Conservation (phyloP, 2,329 filamentous ascomycete genomes). For the Botryotinia narcissicola region DNA sequence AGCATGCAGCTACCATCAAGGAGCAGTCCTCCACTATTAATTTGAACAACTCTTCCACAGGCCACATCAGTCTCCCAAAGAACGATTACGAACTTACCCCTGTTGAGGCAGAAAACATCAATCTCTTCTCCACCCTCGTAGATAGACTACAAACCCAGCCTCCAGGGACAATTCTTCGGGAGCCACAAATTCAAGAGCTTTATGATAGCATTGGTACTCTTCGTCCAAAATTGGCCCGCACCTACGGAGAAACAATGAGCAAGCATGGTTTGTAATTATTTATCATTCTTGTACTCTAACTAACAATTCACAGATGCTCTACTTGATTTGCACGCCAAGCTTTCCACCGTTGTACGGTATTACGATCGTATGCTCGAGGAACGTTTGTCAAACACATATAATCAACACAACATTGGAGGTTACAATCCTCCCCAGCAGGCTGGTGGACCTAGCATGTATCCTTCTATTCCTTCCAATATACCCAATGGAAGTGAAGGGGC, state of each 20-base stretch:
- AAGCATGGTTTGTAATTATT: conserved; percentile 72
- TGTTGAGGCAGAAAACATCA: conserved; percentile 96
- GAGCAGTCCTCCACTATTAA: conserved; percentile 64
- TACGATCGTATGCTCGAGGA: conserved; percentile 99
- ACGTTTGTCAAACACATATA: conserved; percentile 86
- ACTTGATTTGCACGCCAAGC: conserved; percentile 88
- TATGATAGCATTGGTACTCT: conserved; percentile 96
- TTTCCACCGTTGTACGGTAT: conserved; percentile 93
- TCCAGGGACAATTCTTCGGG: conserved; percentile 90
- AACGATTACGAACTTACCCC: conserved; percentile 93
- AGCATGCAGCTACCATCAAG: conserved; percentile 79
- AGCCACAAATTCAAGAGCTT: conserved; percentile 95
- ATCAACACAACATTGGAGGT: conserved; percentile 68
- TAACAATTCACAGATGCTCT: conserved; percentile 67
- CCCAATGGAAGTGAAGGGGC: conserved; percentile 51
- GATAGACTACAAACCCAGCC: conserved; percentile 94
- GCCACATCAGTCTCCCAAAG: conserved; percentile 66
- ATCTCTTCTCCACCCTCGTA: conserved; percentile 89
- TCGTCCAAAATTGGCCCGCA: conserved; percentile 88
- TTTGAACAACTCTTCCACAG: conserved; percentile 45
- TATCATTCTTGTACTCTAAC: neutral
- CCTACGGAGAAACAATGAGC: conserved; percentile 99
- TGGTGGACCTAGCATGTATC: conserved; percentile 64
- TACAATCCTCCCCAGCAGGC: conserved; percentile 55
- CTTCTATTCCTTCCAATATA: conserved; percentile 59